Evolutionary conservation across 108 stramenopile genomes (phyloP), one percentile per base, ranked within the genome.

Genomic region (Nitzschia putrida): DNA sequence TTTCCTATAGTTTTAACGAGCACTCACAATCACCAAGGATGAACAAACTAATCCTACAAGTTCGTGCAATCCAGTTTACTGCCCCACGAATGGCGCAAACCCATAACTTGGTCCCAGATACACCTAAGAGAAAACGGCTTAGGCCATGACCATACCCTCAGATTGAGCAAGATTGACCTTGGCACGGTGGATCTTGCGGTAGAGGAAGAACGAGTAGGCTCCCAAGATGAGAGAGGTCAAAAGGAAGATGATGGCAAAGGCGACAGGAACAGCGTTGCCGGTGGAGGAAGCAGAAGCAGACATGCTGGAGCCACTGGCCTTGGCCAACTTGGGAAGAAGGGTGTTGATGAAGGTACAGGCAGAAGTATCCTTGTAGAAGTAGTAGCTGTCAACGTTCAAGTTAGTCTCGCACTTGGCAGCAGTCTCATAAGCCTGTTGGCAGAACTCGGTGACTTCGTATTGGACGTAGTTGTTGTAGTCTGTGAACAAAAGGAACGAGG

Each of bases 361-460:
- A 58, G 47, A 50, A 13, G 80, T 84, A 64, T 88, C 84, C 53
- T 84, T 69, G 70, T 84, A 88, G 74, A 53, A 76, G 72, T 82
- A 80, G 18, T 61, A 22, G 60, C 57, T 55, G 25, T 58, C 22
- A 34, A 34, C 39, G 45, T 51, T 59, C 64, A 89, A 66, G 21
- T 69, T 67, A 24, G 51, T 69, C 66, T 94, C 93, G 63, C 93
- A 94, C 68, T 90, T 92, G 65, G 80, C 90, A 53, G 84, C 64
- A 12, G 41, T n/a, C 51, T 82, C 72, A 76, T 92, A 92, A 8
- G 82, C 29, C 34, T 80, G 53, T 44, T 73, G 60, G 68, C 93
- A 94, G 21, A 92, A 59, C 50, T 90, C 89, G 45, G 59, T 59
- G 26, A 85, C 64, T 55, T 82, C 64, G 29, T 34, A 34, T 34